Evolutionary conservation across 306 rosid genomes (phyloP), one percentile per base, ranked within the genome.

Genomic region (Arachis stenosperma): DNA sequence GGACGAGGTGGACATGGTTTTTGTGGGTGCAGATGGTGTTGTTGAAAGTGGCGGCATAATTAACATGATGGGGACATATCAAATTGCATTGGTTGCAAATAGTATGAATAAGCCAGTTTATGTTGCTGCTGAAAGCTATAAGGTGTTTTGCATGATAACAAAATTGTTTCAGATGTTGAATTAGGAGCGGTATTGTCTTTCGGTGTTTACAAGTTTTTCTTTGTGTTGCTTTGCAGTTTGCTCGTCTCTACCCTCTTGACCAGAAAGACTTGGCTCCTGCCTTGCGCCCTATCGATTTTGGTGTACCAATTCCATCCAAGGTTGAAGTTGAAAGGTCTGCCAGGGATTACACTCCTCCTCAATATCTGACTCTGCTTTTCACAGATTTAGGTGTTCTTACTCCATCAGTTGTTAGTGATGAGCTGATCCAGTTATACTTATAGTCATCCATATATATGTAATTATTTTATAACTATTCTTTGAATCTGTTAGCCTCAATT

Each of bases 261-360:
- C 97, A 92, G 74, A 92, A 89, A 81, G 97, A 92, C 82, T 81
- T 89, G 88, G 89, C 96, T 71, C 93, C 97, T 29, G 96, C 97
- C 6, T 57, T 92, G 55, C 85, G 89, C 5, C 90, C 97, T n/a
- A 86, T 91, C 6, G 97, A 91, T 65, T 91, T 91, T 43, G 96
- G 96, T 27, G 96, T 91, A 43, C 93, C 97, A 40, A 89, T 91
- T 71, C 97, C 97, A 6, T 81, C 90, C 65, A 92, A 89, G 83
- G 96, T 92, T 33, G 93, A 92, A 77, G 93, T 92, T 42, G 96
- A 92, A 88, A 86, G 71, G 65, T 92, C 97, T 60, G 97, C 97
- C 56, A 84, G 96, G 80, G 91, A 89, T 77, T 89, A 92, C 81
- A 89, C 93, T 4, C 97, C 97, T 71, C 96, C 97, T 13, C 91